Evolutionary conservation across 1,139 yeast species (phyloP).

Genomic region (Pichia sorboxylosa): DNA sequence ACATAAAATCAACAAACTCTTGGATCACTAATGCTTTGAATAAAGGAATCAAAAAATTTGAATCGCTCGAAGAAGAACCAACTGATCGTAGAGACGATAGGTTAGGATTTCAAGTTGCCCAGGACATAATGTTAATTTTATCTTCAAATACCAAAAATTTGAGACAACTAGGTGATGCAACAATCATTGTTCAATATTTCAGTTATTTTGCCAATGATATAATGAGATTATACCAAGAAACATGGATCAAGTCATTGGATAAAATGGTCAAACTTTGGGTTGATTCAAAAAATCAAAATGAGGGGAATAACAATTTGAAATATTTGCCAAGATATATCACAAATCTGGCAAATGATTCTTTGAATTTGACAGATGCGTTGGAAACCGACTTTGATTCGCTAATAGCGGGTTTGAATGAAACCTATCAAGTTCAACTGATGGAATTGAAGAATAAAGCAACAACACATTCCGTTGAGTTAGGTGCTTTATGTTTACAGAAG

Average conservation of each 20-base stretch:
- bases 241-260: constrained; percentile 15
- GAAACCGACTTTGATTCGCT: constrained; percentile 16
- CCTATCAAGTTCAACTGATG: constrained; percentile 15
- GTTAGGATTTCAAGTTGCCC: constrained; percentile 21
- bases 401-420: constrained; percentile 14
- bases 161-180: constrained; percentile 19
- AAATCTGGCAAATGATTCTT: constrained; percentile 21
- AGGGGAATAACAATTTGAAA: constrained; percentile 13
- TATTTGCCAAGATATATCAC: constrained; percentile 22
- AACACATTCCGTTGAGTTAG: constrained; percentile 15
- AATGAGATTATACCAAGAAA: constrained; percentile 14
- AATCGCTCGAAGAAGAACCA: constrained; percentile 17
- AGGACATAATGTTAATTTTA: constrained; percentile 16
- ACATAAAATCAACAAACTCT: constrained; percentile 15
- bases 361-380: constrained; percentile 20
- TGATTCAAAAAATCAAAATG: constrained; percentile 4
- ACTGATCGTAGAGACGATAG: constrained; percentile 16
- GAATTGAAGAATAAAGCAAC: constrained; percentile 12
- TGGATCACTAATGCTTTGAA: constrained; percentile 20
- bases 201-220: constrained; percentile 15
- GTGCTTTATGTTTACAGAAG: constrained; percentile 18
- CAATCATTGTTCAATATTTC: constrained; percentile 16
- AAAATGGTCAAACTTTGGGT: constrained; percentile 9
- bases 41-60: constrained; percentile 15
- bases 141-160: constrained; percentile 17